phyloP scores from a whole-genome alignment of 306 rosid species.

The Biancaea sappan region DNA sequence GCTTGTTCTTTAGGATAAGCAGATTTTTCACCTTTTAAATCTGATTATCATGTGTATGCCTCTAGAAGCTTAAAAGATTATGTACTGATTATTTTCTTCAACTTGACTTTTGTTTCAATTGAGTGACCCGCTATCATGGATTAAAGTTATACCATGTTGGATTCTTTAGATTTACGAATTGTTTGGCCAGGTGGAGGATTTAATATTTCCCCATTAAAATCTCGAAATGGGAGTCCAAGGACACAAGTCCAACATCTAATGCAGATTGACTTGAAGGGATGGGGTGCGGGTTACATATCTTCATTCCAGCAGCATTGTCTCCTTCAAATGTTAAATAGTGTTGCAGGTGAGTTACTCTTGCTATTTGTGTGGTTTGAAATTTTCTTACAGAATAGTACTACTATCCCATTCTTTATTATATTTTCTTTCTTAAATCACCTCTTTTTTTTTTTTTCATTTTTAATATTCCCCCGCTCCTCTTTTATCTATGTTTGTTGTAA shows the following conservation, averaged over 20 bases:
- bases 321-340: constrained; percentile 93
- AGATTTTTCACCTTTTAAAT: not conserved
- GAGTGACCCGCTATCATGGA: constrained; percentile 20
- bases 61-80: not conserved
- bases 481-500: not conserved
- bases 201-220: constrained; percentile 87
- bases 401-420: constrained; percentile 11
- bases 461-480: not conserved
- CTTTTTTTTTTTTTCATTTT: not conserved
- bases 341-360: constrained; percentile 73
- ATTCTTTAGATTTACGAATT: constrained; percentile 24
- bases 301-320: constrained; percentile 99
- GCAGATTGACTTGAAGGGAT: constrained; percentile 98
- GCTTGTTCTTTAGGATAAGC: not conserved
- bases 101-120: constrained; percentile 1
- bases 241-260: constrained; percentile 98
- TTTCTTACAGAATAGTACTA: constrained; percentile 22
- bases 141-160: constrained; percentile 22
- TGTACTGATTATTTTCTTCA: not conserved
- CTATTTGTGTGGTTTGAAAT: constrained; percentile 6
- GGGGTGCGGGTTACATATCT: constrained; percentile 92
- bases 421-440: not conserved
- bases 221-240: constrained; percentile 96
- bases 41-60: not conserved
- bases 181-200: constrained; percentile 83